phyloP scores from a whole-genome alignment of 768 basidiomycete genomes.

The Termitomyces sp. region DNA sequence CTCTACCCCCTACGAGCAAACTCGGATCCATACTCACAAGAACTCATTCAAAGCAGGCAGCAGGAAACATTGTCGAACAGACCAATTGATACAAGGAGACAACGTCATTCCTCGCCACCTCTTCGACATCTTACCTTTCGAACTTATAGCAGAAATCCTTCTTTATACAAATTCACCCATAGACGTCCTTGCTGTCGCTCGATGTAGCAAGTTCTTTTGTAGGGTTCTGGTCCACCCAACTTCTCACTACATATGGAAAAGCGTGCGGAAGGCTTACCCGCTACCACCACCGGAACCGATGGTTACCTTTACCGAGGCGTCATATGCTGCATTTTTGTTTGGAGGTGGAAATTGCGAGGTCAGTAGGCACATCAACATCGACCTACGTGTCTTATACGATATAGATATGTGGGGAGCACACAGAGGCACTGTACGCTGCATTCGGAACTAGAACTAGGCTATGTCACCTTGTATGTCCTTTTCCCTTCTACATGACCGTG shows the following conservation, averaged over 20 bases:
- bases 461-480: constrained; percentile 28
- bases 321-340: constrained; percentile 63
- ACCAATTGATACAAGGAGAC: neutral
- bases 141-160: constrained; percentile 61
- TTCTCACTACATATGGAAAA: constrained; percentile 55
- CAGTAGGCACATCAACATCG: constrained; percentile 5
- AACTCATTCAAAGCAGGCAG: neutral
- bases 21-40: neutral
- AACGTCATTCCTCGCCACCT: neutral
- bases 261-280: constrained; percentile 30
- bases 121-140: constrained; percentile 42
- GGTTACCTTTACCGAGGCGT: constrained; percentile 41
- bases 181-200: constrained; percentile 54
- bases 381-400: neutral
- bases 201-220: constrained; percentile 51
- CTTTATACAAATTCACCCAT: constrained; percentile 43
- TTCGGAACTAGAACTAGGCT: constrained; percentile 42
- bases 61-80: neutral
- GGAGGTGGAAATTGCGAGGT: constrained; percentile 54
- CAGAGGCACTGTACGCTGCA: constrained; percentile 34
- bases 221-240: constrained; percentile 38
- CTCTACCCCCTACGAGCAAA: neutral
- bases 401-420: constrained; percentile 33
- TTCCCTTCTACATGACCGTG: neutral
- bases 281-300: constrained; percentile 20